Conservation (phyloP, 345 rosid species). For the Noccaea bulbosa region DNA sequence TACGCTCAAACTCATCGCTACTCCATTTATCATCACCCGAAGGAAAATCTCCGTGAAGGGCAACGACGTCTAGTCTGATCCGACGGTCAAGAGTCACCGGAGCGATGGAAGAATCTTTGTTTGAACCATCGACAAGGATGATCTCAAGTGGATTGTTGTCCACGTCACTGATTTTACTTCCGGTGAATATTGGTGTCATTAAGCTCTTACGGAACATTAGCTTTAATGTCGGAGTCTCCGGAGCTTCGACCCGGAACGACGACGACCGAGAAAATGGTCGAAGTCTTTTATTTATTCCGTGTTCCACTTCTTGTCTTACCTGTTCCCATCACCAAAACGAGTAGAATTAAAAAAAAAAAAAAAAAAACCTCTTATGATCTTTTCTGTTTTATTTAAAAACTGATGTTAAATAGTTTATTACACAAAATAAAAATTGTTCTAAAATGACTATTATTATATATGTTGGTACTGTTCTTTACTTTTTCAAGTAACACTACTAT, state of each 20-base stretch:
- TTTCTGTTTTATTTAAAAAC: background rate
- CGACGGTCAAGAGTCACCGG: constrained; percentile 51
- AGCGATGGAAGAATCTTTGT: constrained; percentile 25
- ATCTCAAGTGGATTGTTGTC: constrained; percentile 59
- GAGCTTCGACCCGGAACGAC: constrained; percentile 37
- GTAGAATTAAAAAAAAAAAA: constrained; percentile 17
- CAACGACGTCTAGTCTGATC: constrained; percentile 70
- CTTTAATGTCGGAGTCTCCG: constrained; percentile 28
- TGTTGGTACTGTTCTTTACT: constrained; percentile 5
- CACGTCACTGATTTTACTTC: constrained; percentile 61
- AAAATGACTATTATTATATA: background rate
- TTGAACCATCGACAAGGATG: constrained; percentile 47
- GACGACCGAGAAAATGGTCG: constrained; percentile 47
- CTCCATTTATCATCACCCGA: constrained; percentile 54
- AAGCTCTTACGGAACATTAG: constrained; percentile 35
- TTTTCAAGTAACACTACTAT: background rate
- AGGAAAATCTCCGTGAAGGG: constrained; percentile 83
- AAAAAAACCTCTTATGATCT: constrained; percentile 6
- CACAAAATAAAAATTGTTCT: background rate
- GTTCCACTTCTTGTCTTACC: constrained; percentile 86
- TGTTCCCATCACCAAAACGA: constrained; percentile 33
- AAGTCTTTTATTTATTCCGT: constrained; percentile 45
- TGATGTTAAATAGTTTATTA: background rate
- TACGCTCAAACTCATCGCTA: constrained; percentile 59
- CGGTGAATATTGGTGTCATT: constrained; percentile 57